These are phyloP conservation scores for Phytophthora foliorum DNA, from an alignment of 352 stramenopile species.

Conservation along the genomic window DNA sequence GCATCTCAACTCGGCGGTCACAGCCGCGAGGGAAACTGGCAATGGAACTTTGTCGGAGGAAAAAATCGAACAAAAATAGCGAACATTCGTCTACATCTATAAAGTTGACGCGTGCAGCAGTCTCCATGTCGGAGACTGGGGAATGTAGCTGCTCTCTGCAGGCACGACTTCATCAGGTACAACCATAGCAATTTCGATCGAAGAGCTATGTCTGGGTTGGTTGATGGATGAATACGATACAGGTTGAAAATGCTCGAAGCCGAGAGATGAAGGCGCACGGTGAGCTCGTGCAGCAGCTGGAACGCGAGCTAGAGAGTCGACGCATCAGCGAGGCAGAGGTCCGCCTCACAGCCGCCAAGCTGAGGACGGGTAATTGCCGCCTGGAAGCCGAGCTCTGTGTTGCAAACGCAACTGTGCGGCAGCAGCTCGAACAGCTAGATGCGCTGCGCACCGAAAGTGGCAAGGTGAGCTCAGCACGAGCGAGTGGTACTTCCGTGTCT, in stretches of 20 bases:
- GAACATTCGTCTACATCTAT: conserved; percentile 8
- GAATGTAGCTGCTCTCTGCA: conserved; percentile 40
- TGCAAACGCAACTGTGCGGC: conserved; percentile 23
- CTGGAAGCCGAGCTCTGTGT: conserved; percentile 48
- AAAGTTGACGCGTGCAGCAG: not conserved
- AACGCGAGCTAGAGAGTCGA: conserved; percentile 40
- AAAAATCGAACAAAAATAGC: conserved; percentile 26
- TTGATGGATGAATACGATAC: not conserved
- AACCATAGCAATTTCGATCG: not conserved
- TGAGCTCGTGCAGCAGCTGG: conserved; percentile 41
- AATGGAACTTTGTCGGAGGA: no score
- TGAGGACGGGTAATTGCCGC: conserved; percentile 53
- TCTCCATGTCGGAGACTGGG: conserved; percentile 11
- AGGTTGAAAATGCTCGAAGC: conserved; percentile 57
- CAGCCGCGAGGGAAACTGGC: no score
- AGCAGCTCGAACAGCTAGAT: conserved; percentile 30
- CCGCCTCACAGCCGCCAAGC: conserved; percentile 49
- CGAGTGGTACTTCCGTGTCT: not conserved
- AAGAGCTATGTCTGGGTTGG: not conserved
- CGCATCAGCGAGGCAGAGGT: conserved; percentile 43
- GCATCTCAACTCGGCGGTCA: conserved; percentile 11
- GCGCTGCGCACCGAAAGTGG: conserved; percentile 7
- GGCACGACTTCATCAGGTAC: conserved; percentile 53
- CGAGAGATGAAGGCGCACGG: conserved; percentile 65
- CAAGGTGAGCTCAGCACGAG: conserved; percentile 23